Base-by-base conservation (phyloP, 768 basidiomycete species). In the Solioccasus polychromus region DNA sequence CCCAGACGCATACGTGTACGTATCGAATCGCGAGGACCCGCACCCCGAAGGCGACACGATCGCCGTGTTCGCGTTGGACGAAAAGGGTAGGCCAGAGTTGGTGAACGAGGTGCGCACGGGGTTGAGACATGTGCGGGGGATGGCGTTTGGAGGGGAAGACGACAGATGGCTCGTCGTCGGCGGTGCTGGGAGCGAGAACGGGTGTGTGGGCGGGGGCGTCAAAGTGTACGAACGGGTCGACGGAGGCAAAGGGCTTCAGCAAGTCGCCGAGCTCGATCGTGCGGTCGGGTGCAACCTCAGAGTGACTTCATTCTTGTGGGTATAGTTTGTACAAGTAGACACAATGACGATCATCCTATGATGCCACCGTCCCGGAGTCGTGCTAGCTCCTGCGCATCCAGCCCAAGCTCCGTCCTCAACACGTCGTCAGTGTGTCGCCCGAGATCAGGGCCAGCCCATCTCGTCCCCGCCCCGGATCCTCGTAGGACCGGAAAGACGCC, bases 11-110 rank as follows among this genome's bases (percentile, higher is more conserved):
- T 83, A 83, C 61, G 67, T 90, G 14, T 91, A 88, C 58, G 67
- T 79, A 10, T 84, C 88, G 4, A 92, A 90, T 63, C 75, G 89
- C 25, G 83, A 88, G 54, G 81, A 88, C 55, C 82, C 82, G 5
- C 74, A 78, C 18, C 70, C 79, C 0, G 79, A 75, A 36, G 87
- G 88, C 19, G 88, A 92, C 61, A 77, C 78, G 24, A 78, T 92
- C 50, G 74, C 86, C 5, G 76, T 90, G 25, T 89, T 85, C 66
- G 71, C 77, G 7, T 70, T 82, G 34, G 69, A 70, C n/a, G n/a
- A 8, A 68, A 71, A 6, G 62, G 64, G 9, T 63, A 71, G 15
- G 71, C 71, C 80, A 2, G 69, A 75, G 47, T 69, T 83, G 32
- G 70, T 84, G 9, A 68, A 65, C 5, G 86, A 90, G 58, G 74